Evolutionary conservation across 495 filamentous ascomycete species (phyloP), one percentile per base, ranked within the genome.

Genomic region (Xylaria telfairii): DNA sequence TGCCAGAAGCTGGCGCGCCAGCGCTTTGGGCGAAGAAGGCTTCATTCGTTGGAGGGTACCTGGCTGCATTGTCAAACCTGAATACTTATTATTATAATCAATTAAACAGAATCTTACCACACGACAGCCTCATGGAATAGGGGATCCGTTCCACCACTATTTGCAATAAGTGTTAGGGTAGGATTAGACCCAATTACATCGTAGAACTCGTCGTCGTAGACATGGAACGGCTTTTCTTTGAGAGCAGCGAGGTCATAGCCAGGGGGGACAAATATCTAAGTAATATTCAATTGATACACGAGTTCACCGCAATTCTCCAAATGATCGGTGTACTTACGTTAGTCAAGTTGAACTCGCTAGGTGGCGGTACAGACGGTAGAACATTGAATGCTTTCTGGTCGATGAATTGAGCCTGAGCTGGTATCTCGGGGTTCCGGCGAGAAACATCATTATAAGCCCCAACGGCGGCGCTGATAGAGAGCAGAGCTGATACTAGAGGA

Each of bases 11-110:
- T 13, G 75, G 68, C 9, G 78, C 76, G 0, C 86, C 86, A 2
- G 86, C 86, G 65, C 82, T 87, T 67, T 87, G 85, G 17, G 80
- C 83, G 54, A 87, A 87, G 75, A 87, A 87, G 26, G 84, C 76
- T 69, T 87, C 86, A 44, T 87, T 83, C 1, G 79, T 85, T 46
- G 76, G 73, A 4, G 79, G 82, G 42, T 69, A 69, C 67, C 67
- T 69, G 10, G 1, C 34, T 44, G 19, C 32, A 39, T 24, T 37
- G 17, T 69, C 24, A 63, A 53, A 17, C 10, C 15, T 17, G 5
- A 78, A 77, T n/a, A n/a, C n/a, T 79, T 78, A 83, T 37, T 41
- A n/a, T 21, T 21, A n/a, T 19, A 26, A 39, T 3, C 2, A 46
- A 51, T 69, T 32, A 51, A 65, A 26, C 17, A 46, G 4, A 19